Conservation (phyloP, 2,329 filamentous ascomycete genomes). For the Colletotrichum ledebouriae region DNA sequence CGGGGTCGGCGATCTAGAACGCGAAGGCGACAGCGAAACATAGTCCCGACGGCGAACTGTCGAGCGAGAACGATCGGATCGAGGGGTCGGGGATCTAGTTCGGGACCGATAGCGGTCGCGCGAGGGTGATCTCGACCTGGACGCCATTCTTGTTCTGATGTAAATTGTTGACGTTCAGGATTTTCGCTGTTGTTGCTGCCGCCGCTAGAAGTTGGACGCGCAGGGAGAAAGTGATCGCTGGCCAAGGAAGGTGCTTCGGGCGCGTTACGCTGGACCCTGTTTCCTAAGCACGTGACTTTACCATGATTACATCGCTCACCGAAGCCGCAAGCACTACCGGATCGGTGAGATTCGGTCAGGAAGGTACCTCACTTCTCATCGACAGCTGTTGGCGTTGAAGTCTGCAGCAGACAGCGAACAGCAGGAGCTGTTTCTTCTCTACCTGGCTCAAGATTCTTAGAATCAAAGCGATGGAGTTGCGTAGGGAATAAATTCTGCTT, state of each 20-base stretch:
- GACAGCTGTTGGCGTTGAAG: too few species aligned
- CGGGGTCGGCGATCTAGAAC: slow-evolving; percentile 49
- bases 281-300: slow-evolving; percentile 13
- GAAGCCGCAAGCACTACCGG: background rate
- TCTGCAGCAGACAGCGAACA: too few species aligned
- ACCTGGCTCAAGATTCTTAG: too few species aligned
- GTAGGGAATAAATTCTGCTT: too few species aligned
- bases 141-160: slow-evolving; percentile 35
- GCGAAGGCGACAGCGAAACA: slow-evolving; percentile 50
- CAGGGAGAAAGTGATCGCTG: background rate
- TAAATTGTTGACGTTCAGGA: background rate
- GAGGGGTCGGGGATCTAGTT: slow-evolving; percentile 53
- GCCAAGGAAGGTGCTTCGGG: slow-evolving; percentile 10
- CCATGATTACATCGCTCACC: too few species aligned
- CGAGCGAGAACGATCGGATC: slow-evolving; percentile 53
- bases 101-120: slow-evolving; percentile 51
- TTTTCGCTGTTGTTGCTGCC: background rate
- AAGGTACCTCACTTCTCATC: too few species aligned
- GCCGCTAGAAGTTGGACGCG: background rate
- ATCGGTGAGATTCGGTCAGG: background rate
- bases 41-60: slow-evolving; percentile 49
- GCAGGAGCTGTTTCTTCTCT: too few species aligned
- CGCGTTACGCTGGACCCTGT: slow-evolving; percentile 11
- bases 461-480: too few species aligned
- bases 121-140: slow-evolving; percentile 44